phyloP scores from a whole-genome alignment of 306 rosid genomes.

The Hippophae tibetana region DNA sequence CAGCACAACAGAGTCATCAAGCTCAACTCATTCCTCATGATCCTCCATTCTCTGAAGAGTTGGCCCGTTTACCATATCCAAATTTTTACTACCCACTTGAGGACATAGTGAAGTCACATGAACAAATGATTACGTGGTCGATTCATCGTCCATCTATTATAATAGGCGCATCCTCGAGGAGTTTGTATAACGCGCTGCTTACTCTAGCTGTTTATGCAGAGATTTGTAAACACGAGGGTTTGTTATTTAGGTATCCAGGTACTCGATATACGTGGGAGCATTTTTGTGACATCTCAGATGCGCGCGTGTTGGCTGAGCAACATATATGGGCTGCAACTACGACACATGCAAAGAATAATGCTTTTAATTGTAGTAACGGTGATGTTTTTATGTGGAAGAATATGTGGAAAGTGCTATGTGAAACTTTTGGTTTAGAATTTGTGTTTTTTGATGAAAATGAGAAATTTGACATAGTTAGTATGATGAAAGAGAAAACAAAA shows the following conservation, averaged over 20 bases:
- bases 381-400: conserved; percentile 32
- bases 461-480: conserved; percentile 22
- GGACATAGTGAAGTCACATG: conserved; percentile 13
- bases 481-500: conserved; percentile 28
- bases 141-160: conserved; percentile 30
- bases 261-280: conserved; percentile 36
- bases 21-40: conserved; percentile 11
- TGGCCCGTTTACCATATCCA: conserved; percentile 23
- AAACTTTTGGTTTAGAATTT: conserved; percentile 19
- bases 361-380: conserved; percentile 33
- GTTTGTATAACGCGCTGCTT: conserved; percentile 9
- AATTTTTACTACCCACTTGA: conserved; percentile 34
- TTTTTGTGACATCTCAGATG: conserved; percentile 33
- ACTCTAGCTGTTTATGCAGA: conserved; percentile 14
- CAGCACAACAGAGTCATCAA: conserved; percentile 3
- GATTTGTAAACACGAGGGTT: conserved; percentile 17
- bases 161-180: conserved; percentile 19
- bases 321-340: conserved; percentile 41
- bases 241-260: conserved; percentile 26
- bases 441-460: conserved; percentile 15
- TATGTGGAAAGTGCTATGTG: conserved; percentile 17
- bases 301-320: conserved; percentile 25
- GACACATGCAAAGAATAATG: conserved; percentile 14
- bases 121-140: conserved; percentile 10
- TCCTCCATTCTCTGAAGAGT: conserved; percentile 22